A percentile compares a stretch with the other conserved stretches of the same genome.
These are phyloP conservation scores for Aspergillus costaricaensis DNA, from an alignment of 2,329 filamentous ascomycete genomes.

Conservation along the genomic window DNA sequence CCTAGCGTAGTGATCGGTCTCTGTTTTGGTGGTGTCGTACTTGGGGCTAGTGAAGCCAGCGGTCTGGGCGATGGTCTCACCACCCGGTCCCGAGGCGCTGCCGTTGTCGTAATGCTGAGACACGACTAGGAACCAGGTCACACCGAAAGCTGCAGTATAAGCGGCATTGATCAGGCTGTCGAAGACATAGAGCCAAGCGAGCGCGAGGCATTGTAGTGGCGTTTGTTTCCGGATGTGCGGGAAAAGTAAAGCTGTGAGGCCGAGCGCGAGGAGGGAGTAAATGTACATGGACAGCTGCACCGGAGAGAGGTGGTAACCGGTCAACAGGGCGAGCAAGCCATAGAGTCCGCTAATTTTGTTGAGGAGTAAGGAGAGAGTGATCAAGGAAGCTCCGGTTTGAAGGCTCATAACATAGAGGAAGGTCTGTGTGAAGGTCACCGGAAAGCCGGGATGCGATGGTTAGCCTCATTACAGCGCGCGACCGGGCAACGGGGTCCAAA, in stretches of 20 bases:
- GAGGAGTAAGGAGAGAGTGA: slow-evolving; percentile 78
- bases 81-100: slow-evolving; percentile 51
- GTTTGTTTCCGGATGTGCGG: slow-evolving; percentile 78
- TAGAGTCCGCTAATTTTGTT: slow-evolving; percentile 93
- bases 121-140: slow-evolving; percentile 82
- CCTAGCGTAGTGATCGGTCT: slow-evolving; percentile 41
- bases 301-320: slow-evolving; percentile 78
- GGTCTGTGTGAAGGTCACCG: slow-evolving; percentile 55
- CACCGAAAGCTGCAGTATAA: slow-evolving; percentile 79
- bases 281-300: slow-evolving; percentile 90
- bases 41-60: slow-evolving; percentile 67
- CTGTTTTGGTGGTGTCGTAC: slow-evolving; percentile 61
- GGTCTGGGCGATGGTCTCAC: slow-evolving; percentile 60
- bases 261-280: slow-evolving; percentile 75
- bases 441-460: slow-evolving; percentile 15
- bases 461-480: slow-evolving; percentile 13
- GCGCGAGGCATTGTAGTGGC: slow-evolving; percentile 74
- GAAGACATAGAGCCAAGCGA: slow-evolving; percentile 82
- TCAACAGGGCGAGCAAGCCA: slow-evolving; percentile 83
- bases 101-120: slow-evolving; percentile 56
- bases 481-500: slow-evolving; percentile 11
- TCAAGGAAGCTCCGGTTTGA: slow-evolving; percentile 81
- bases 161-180: slow-evolving; percentile 79
- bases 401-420: slow-evolving; percentile 86
- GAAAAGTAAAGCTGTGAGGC: slow-evolving; percentile 68